Evolutionary conservation across 2,329 filamentous ascomycete species (phyloP), one percentile per base, ranked within the genome.

Genomic region (Cercospora sp.): DNA sequence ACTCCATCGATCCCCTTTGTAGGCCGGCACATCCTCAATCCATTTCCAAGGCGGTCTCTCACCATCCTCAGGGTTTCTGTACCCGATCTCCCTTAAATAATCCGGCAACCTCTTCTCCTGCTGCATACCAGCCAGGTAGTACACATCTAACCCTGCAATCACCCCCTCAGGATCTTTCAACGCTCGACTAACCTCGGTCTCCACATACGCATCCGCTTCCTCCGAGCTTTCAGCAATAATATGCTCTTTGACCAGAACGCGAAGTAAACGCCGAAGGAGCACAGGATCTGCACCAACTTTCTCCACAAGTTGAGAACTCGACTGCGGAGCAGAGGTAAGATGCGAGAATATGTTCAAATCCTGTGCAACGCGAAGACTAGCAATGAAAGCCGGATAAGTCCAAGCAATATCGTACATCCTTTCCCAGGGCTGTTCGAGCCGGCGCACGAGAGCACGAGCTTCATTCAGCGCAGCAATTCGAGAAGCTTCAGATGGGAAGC

Each of bases 391-490:
- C 3, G 69, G 69, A 5, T 70, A 37, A 21, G 63, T 53, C 68
- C 69, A 68, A 10, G 61, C 58, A 9, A 62, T 12, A 26, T 69
- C 45, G 61, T 70, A 69, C 57, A 71, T 65, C 13, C 64, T 40
- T 61, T 72, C 71, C 63, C 61, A 70, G 3, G 69, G 70, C 16
- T 49, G 58, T 57, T 72, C 68, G 32, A 72, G 61, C 1, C 71
- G 66, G 2, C 26, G 26, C 13, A 66, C 62, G 24, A 71, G 67
- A 26, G 68, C 57, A 2, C 63, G 66, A 8, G 68, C 70, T 43
- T 59, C 68, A 12, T 45, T n/a, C 10, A 71, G 61, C 6, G 61
- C 65, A 9, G 58, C 10, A 43, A 61, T 9, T 34, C 69, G 63
- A 28, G n/a, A 26, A 6, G 61, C 16, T 34, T 69, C 69, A 18